These are phyloP conservation scores for Auricularia sp. DNA, from an alignment of 768 basidiomycete genomes.

Conservation along the genomic window DNA sequence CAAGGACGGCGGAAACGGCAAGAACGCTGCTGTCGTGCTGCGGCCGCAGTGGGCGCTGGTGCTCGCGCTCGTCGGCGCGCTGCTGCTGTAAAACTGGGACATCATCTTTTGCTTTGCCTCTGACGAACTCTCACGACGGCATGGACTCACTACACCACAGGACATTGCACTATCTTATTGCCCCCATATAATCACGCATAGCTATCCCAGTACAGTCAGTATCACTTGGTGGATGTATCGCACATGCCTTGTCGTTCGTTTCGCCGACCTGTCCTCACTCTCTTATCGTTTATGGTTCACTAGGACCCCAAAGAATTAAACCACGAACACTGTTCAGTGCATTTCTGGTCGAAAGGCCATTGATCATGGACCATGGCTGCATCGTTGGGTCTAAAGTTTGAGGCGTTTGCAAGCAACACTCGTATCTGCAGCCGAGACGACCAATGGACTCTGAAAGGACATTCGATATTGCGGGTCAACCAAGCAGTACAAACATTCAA, in stretches of 20 bases:
- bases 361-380: too few relatives aligned
- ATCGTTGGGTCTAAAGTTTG: too few relatives aligned
- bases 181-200: too few relatives aligned
- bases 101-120: background rate
- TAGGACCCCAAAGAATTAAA: too few relatives aligned
- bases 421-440: too few relatives aligned
- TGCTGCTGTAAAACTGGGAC: background rate
- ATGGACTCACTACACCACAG: background rate
- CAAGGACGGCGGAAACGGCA: background rate
- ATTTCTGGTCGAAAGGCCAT: too few relatives aligned
- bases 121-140: background rate
- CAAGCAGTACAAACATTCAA: background rate
- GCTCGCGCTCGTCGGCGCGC: background rate
- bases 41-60: background rate
- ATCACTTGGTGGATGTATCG: background rate
- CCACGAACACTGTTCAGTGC: too few relatives aligned
- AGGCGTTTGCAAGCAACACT: too few relatives aligned
- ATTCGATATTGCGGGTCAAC: too few relatives aligned
- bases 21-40: background rate
- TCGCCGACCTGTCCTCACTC: too few relatives aligned
- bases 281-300: too few relatives aligned
- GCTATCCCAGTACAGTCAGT: background rate
- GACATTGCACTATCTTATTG: background rate
- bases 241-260: background rate
- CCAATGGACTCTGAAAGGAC: too few relatives aligned